Evolutionary conservation across 1,139 yeast genomes (phyloP).

Genomic region (Candida anutae): DNA sequence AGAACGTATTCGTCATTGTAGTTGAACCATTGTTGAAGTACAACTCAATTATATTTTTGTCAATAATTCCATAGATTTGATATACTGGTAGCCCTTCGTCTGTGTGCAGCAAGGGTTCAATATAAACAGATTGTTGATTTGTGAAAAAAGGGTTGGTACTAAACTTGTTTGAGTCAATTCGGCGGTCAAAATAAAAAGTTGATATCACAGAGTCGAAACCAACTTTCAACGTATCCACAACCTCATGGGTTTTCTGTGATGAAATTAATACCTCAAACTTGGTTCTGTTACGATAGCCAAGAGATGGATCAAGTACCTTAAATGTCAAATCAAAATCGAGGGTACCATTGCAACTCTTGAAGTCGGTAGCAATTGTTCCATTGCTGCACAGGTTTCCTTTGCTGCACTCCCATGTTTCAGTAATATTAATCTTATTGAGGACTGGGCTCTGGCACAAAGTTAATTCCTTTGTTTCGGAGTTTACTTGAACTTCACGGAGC

Average conservation of each 20-base stretch:
- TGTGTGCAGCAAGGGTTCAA: neutral
- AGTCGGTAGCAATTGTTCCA: neutral
- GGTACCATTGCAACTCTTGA: neutral
- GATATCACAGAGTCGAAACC: neutral
- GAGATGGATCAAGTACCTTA: neutral
- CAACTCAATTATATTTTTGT: slow-evolving; percentile 1
- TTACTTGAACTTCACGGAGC: neutral
- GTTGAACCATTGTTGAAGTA: slow-evolving; percentile 1
- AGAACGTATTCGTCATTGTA: slow-evolving; percentile 1
- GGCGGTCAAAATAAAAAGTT: neutral
- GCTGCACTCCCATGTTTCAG: neutral
- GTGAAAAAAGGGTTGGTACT: neutral
- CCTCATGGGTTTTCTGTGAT: neutral
- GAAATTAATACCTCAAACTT: neutral
- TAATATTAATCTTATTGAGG: neutral
- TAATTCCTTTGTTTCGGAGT: neutral
- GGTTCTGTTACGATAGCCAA: neutral
- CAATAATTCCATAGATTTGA: neutral
- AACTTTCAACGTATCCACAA: neutral
- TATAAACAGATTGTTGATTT: neutral
- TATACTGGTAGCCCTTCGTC: neutral
- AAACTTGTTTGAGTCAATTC: neutral
- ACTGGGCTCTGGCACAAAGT: slow-evolving; percentile 1
- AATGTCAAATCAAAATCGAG: neutral
- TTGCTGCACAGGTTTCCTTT: neutral